These are phyloP conservation scores for Teunomyces barrocoloradensis DNA, from an alignment of 805 yeast genomes.

Conservation along the genomic window DNA sequence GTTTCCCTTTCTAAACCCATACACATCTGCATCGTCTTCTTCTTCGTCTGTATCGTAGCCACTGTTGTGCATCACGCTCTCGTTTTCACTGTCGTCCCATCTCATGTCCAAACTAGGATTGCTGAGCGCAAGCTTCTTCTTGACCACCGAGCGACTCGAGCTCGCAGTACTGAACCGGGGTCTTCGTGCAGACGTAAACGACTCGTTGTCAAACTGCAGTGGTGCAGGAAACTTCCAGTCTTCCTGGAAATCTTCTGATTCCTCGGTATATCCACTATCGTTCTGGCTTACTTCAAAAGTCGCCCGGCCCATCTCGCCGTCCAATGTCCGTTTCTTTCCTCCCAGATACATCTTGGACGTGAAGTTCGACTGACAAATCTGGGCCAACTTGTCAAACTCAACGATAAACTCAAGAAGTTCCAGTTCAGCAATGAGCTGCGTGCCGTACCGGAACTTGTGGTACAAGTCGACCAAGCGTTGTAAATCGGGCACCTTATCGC, in stretches of 20 bases:
- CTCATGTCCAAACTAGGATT: constrained; percentile 1
- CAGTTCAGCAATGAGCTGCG: constrained; percentile 52
- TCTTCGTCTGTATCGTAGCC: constrained; percentile 10
- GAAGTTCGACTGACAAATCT: constrained; percentile 5
- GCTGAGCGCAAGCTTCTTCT: constrained; percentile 2
- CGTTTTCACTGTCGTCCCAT: constrained; percentile 2
- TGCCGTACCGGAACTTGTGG: constrained; percentile 68
- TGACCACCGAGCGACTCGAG: constrained; percentile 6
- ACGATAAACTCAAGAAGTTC: constrained; percentile 61
- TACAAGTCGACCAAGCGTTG: constrained; percentile 45
- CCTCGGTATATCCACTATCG: constrained; percentile 3
- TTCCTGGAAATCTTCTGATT: neutral
- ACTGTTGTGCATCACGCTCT: constrained; percentile 7
- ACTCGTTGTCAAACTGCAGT: neutral
- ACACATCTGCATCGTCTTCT: constrained; percentile 4
- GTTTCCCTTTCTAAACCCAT: constrained; percentile 1
- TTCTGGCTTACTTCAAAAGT: neutral
- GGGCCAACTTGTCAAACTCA: constrained; percentile 18
- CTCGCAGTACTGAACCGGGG: neutral
- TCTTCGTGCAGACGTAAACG: neutral
- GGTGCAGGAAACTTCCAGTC: constrained; percentile 2
- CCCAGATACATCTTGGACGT: neutral
- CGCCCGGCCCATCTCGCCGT: neutral
- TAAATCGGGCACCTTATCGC: constrained; percentile 11
- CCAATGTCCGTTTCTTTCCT: neutral